These are phyloP conservation scores for Macrophomina pseudophaseolina DNA, from an alignment of 2,329 filamentous ascomycete species.

Conservation along the genomic window DNA sequence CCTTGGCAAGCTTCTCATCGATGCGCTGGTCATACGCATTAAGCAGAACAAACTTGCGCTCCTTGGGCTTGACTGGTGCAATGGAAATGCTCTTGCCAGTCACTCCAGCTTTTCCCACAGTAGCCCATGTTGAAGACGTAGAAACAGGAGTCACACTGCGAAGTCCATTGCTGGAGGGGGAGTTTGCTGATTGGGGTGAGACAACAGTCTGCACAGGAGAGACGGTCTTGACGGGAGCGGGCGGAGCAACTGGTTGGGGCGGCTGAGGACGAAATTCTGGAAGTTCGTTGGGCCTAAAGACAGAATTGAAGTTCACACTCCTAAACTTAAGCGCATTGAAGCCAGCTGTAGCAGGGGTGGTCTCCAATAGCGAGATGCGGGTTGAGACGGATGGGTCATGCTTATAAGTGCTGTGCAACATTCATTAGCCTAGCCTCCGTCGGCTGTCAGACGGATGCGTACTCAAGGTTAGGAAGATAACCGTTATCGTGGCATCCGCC, in stretches of 20 bases:
- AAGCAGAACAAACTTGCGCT: conserved; percentile 45
- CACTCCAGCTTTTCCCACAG: conserved; percentile 68
- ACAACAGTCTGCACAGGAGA: conserved; percentile 21
- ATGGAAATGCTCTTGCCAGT: conserved; percentile 81
- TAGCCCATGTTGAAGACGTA: conserved; percentile 40
- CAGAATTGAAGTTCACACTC: conserved; percentile 43
- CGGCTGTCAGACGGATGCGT: not conserved
- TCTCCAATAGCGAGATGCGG: conserved; percentile 53
- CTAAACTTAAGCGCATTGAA: conserved; percentile 50
- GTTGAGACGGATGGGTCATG: conserved; percentile 44
- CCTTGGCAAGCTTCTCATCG: conserved; percentile 44
- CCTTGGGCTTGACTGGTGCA: conserved; percentile 37
- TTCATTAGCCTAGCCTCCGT: not conserved
- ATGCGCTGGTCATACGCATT: conserved; percentile 51
- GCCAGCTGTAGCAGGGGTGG: conserved; percentile 47
- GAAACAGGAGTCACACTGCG: conserved; percentile 29
- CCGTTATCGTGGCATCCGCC: conserved; percentile 55
- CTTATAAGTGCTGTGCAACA: conserved; percentile 43
- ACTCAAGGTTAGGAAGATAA: conserved; percentile 51
- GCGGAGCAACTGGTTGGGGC: conserved; percentile 27
- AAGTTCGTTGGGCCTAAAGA: conserved; percentile 50
- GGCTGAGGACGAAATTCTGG: conserved; percentile 36
- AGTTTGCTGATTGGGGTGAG: conserved; percentile 26
- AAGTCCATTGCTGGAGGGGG: conserved; percentile 30
- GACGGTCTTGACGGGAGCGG: conserved; percentile 28